A percentile compares a stretch with the other conserved stretches of the same genome.
phyloP scores from a whole-genome alignment of 129 eudicot genomes.

The Saposhnikovia divaricata region DNA sequence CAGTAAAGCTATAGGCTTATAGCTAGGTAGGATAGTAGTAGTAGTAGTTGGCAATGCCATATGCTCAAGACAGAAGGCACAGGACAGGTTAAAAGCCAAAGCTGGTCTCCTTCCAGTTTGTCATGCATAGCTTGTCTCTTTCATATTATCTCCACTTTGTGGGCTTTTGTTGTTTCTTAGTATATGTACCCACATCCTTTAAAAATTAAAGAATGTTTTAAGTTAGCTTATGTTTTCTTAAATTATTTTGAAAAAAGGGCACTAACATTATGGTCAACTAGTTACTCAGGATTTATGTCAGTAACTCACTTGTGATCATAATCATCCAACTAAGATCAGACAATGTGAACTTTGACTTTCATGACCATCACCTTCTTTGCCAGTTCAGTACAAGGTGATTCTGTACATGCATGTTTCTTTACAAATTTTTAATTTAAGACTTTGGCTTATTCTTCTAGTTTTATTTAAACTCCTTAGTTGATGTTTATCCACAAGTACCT shows the following conservation, averaged over 20 bases:
- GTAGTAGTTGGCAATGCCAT: background rate
- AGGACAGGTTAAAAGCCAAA: conserved; percentile 49
- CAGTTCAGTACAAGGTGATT: background rate
- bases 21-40: background rate
- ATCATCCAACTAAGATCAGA: conserved; percentile 40
- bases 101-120: conserved; percentile 31
- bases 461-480: background rate
- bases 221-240: background rate
- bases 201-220: conserved; percentile 7
- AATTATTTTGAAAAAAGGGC: conserved; percentile 19
- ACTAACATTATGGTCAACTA: conserved; percentile 19
- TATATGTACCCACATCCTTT: conserved; percentile 12
- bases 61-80: conserved; percentile 26
- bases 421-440: background rate
- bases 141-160: conserved; percentile 3
- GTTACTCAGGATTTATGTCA: conserved; percentile 12
- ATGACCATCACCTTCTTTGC: background rate
- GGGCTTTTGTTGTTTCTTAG: conserved; percentile 20
- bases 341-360: conserved; percentile 49
- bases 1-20: conserved; percentile 22
- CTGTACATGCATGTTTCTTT: background rate
- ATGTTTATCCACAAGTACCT: background rate
- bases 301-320: conserved; percentile 26
- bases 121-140: conserved; percentile 12
- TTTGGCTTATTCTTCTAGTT: background rate